Base-by-base conservation (phyloP, 1,139 yeast genomes). In the Saccharomyces uvarum region DNA sequence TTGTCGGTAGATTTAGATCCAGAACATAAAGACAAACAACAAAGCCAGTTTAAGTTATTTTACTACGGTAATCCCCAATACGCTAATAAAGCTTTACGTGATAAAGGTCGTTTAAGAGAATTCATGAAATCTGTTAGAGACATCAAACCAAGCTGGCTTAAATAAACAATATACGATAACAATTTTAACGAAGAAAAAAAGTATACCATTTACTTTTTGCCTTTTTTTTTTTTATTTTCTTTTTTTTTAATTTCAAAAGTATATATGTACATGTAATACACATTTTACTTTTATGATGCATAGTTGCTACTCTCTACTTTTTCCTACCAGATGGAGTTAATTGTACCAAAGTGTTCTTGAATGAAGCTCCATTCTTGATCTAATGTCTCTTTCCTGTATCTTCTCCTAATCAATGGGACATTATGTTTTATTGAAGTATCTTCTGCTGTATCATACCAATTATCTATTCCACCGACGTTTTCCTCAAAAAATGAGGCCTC, bases 1-100 rank as follows among this genome's bases (percentile, higher is more conserved):
- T 54, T 70, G 14, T 82, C 88, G 27, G 69, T 82, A 56, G 77
- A 67, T 21, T 51, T 73, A 2, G 24, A 38, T 19, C 44, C 44
- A 7, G 68, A 61, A n/a, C 56, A 62, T 32, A 61, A 63, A 29
- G 70, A 71, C 47, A 58, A 59, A 46, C 57, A 57, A 21, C 62
- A 62, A 1, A 67, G 70, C 49, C 63, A 63, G 11, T 70, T 70
- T 54, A 66, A 69, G 50, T 53, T 70, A 50, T 70, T 70, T 48
- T 70, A 68, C 54, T 63, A 69, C 52, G 69, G 69, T 2, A 65
- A 64, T 41, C 61, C 63, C 0, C 58, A 57, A n/a, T 46, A 55
- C 8, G 57, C 57, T 5, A 50, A 57, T 8, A 57, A 59, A 27
- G 55, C 57, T 1, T 59, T 60, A 29, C 50, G 54, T 7, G 57